Base-by-base conservation (phyloP, 495 filamentous ascomycete genomes). In the Xylaria longipes region DNA sequence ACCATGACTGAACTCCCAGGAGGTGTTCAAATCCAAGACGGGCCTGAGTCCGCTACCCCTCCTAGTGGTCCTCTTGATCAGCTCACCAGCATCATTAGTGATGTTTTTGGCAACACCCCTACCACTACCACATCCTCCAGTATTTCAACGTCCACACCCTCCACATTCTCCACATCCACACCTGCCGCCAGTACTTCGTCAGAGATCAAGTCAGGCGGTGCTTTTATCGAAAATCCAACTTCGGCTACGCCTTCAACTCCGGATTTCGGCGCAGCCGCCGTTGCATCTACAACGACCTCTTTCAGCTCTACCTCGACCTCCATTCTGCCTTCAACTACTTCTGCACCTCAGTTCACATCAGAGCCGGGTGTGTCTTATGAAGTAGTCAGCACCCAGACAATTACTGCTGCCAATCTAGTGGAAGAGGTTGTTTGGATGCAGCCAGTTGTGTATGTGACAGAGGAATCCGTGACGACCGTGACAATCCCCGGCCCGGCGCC, bases 391-490 rank as follows among this genome's bases (percentile, higher is more conserved):
- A 86, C 84, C 22, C 79, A 84, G 63, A 83, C 80, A 45, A 66
- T 83, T 31, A 84, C 84, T 29, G 75, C 76, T 25, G 81, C 78
- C 68, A 71, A 74, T 41, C 71, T 80, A 25, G 81, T 86, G 20
- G 79, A 79, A 68, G 79, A 83, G 76, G 76, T 86, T 25, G 74
- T 86, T 15, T 80, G 83, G 77, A 81, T 83, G 66, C 80, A 86
- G 75, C 82, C 81, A 27, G 73, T 84, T 11, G 79, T 82, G 57
- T 84, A 82, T 33, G 81, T 86, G 45, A 83, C 79, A 4, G 70
- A 81, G 43, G 74, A 75, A 0, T 72, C 79, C 7, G 41, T 72
- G 20, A 80, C 78, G 4, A 82, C 82, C 2, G 80, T 78, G 3
- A 80, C 80, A 8, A 74, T 79, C 9, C 60, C 20, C 15, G 25